Base-by-base conservation (phyloP, 2,329 filamentous ascomycete species). In the Aureobasidium sp. region DNA sequence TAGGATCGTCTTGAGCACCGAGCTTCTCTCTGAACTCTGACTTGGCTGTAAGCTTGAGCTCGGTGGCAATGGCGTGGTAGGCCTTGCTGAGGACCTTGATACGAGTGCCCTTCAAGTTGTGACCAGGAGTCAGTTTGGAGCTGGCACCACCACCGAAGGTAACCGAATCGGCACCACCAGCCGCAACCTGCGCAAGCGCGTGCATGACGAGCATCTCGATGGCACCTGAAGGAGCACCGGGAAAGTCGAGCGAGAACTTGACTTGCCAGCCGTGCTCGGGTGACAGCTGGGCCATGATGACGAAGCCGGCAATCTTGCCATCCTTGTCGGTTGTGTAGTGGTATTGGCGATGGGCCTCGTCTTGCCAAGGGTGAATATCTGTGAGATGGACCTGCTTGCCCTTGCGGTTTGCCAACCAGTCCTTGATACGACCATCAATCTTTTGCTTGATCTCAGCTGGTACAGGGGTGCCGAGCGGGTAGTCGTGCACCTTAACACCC, bases 231-330 rank as follows among this genome's bases (percentile, higher is more conserved):
- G 92, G 89, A 0, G 92, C 84, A 29, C 84, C 85, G 0, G 92
- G 92, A 81, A 97, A 96, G 75, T 97, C 91, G 61, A 97, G 85
- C n/a, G 89, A 89, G 80, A 94, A 96, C 79, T 97, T 97, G 72
- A 96, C 87, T 78, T 97, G 92, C 85, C 91, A 95, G 61, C 92
- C 92, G 72, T 95, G 85, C 39, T 84, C 80, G 1, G 91, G 90
- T 3, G 88, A 84, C 32, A 97, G 84, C 73, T 91, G 89, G 59
- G 89, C 89, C 69, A 97, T 80, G 9, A 93, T 87, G n/a, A 93
- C 87, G 63, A 97, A 83, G 37, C 88, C 87, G 46, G 82, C 82
- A 62, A 97, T 84, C 64, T 82, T 84, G 65, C 89, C 89, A 17
- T 89, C 83, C 70, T 84, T 81, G 67, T 89, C 89, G 66, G 87